phyloP scores from a whole-genome alignment of 1,284 basidiomycete genomes.

The Takashimella tepidaria region DNA sequence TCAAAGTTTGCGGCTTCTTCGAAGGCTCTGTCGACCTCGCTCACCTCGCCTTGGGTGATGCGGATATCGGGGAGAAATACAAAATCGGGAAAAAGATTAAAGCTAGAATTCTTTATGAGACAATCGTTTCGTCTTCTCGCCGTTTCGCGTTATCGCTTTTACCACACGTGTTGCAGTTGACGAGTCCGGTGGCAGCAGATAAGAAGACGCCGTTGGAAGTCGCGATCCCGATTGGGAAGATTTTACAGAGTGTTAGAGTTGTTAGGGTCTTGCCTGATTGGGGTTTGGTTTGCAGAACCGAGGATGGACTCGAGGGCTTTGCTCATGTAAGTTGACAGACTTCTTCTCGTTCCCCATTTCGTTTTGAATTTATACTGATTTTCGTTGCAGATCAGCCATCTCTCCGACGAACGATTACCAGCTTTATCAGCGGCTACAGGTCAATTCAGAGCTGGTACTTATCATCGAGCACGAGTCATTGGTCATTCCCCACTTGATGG shows the following conservation, averaged over 20 bases:
- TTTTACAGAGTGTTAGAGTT: constrained; percentile 68
- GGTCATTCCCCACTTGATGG: constrained; percentile 87
- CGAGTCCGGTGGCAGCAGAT: constrained; percentile 40
- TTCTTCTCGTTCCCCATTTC: no score
- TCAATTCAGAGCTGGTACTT: constrained; percentile 70
- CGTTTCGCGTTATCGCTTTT: constrained; percentile 74
- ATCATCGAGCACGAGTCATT: constrained; percentile 82
- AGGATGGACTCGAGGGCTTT: constrained; percentile 66
- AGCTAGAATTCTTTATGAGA: constrained; percentile 79
- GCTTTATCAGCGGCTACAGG: constrained; percentile 65
- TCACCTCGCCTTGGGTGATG: constrained; percentile 58
- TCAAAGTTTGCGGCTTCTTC: constrained; percentile 91
- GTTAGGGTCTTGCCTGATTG: constrained; percentile 70
- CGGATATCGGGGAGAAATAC: constrained; percentile 54
- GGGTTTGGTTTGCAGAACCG: constrained; percentile 67
- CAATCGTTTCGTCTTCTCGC: constrained; percentile 63
- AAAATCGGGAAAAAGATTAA: constrained; percentile 83
- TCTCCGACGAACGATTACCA: constrained; percentile 83
- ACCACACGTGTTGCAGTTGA: constrained; percentile 64
- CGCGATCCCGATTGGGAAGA: constrained; percentile 66
- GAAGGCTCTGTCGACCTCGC: constrained; percentile 83
- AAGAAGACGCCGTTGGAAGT: constrained; percentile 51
- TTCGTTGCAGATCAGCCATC: constrained; percentile 73
- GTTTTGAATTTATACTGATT: no score
- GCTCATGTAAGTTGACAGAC: constrained; percentile 77